These are phyloP conservation scores for Trametes versicolor DNA, from an alignment of 1,284 basidiomycete species.

Conservation along the genomic window DNA sequence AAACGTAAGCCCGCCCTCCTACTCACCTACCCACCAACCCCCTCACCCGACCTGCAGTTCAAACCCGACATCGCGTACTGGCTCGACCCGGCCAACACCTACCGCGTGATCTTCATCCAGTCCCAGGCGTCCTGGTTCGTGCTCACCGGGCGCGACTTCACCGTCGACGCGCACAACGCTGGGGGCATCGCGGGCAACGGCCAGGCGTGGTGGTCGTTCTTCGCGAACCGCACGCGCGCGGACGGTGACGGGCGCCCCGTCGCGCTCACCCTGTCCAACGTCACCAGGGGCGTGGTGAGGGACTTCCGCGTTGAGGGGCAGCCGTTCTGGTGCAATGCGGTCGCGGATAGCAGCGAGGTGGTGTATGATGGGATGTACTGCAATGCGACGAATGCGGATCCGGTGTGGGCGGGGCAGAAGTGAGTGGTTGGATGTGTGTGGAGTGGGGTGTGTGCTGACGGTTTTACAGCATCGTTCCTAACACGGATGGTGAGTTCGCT, in stretches of 20 bases:
- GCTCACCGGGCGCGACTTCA: conserved; percentile 66
- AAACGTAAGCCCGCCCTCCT: conserved; percentile 49
- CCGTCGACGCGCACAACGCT: conserved; percentile 63
- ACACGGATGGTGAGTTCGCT: conserved; percentile 61
- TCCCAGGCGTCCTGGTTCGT: conserved; percentile 76
- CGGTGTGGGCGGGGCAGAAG: conserved; percentile 58
- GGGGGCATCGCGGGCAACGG: conserved; percentile 75
- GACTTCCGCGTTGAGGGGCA: conserved; percentile 68
- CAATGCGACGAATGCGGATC: conserved; percentile 71
- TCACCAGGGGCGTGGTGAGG: conserved; percentile 55
- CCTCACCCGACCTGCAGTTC: conserved; percentile 49
- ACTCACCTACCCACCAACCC: not conserved
- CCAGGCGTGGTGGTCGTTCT: conserved; percentile 62
- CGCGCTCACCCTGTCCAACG: conserved; percentile 63
- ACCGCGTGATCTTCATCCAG: conserved; percentile 71
- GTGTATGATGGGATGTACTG: conserved; percentile 69
- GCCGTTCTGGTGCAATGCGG: conserved; percentile 74
- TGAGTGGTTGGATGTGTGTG: conserved; percentile 32
- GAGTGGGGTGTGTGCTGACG: not conserved
- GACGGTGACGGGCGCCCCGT: conserved; percentile 73
- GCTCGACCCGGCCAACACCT: conserved; percentile 64
- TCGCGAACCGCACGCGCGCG: conserved; percentile 50
- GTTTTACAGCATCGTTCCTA: conserved; percentile 61
- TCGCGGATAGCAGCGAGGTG: conserved; percentile 62
- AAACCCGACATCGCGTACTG: conserved; percentile 66